A percentile compares a stretch with the other conserved stretches of the same genome.
These are phyloP conservation scores for Fusarium poae DNA, from an alignment of 2,329 filamentous ascomycete genomes.

Conservation along the genomic window DNA sequence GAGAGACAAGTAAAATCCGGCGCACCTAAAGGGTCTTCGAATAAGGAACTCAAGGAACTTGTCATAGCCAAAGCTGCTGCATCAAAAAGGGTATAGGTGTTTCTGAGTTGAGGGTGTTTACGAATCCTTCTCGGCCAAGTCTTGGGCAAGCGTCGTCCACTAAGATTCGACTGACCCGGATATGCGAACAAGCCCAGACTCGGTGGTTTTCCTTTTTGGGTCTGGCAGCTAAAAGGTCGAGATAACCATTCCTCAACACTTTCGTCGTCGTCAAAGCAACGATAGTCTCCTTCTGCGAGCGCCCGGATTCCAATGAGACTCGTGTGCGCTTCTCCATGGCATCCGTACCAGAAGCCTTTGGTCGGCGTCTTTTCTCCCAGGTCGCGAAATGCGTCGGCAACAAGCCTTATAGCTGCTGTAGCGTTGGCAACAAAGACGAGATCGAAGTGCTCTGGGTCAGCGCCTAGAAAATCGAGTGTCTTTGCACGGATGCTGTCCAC, in stretches of 20 bases:
- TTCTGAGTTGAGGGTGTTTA: slow-evolving; percentile 38
- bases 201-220: slow-evolving; percentile 32
- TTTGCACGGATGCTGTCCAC: slow-evolving; percentile 68
- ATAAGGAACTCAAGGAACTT: slow-evolving; percentile 63
- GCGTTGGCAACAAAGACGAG: slow-evolving; percentile 73
- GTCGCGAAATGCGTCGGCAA: slow-evolving; percentile 69
- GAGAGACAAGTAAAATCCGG: slow-evolving; percentile 73
- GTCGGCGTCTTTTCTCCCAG: slow-evolving; percentile 62
- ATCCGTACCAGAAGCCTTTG: slow-evolving; percentile 68
- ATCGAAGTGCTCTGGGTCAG: slow-evolving; percentile 69
- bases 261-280: slow-evolving; percentile 72
- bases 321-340: slow-evolving; percentile 72
- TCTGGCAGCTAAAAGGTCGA: slow-evolving; percentile 39
- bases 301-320: slow-evolving; percentile 78
- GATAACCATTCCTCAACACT: slow-evolving; percentile 61
- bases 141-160: slow-evolving; percentile 71
- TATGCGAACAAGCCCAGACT: slow-evolving; percentile 68
- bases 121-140: slow-evolving; percentile 63
- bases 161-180: slow-evolving; percentile 79
- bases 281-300: slow-evolving; percentile 64
- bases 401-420: slow-evolving; percentile 72
- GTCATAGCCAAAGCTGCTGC: slow-evolving; percentile 76
- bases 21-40: slow-evolving; percentile 63
- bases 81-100: slow-evolving; percentile 68
- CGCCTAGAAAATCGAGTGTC: slow-evolving; percentile 69